Conservation (phyloP, 2,329 filamentous ascomycete genomes). For the Curvularia hawaiiensis region DNA sequence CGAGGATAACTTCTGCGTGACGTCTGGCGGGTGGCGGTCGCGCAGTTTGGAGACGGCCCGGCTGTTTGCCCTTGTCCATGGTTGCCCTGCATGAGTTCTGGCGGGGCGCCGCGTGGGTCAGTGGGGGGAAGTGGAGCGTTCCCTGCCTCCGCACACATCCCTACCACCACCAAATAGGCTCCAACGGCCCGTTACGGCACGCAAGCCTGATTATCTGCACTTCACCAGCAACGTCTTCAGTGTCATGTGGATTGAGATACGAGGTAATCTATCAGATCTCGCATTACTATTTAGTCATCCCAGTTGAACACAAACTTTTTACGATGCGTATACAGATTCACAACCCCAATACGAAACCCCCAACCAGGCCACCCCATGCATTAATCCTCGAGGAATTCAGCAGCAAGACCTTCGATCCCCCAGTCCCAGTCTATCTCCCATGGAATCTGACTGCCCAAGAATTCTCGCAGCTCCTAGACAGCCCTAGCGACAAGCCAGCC, state of each 20-base stretch:
- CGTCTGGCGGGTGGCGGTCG: conserved; percentile 10
- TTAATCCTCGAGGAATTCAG: conserved; percentile 8
- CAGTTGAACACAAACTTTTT: no score
- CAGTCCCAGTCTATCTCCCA: conserved; percentile 51
- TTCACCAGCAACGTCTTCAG: background rate
- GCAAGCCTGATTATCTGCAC: background rate
- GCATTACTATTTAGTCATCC: background rate
- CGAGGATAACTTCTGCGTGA: background rate
- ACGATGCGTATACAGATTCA: background rate
- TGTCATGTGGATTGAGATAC: background rate
- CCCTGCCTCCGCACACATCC: conserved; percentile 1
- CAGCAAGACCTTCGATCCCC: conserved; percentile 28
- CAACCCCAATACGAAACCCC: background rate
- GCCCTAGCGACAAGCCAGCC: conserved; percentile 10
- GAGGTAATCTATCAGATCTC: background rate
- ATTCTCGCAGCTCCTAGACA: conserved; percentile 16
- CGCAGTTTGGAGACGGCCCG: conserved; percentile 5
- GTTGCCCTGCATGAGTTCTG: conserved; percentile 7
- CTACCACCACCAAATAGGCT: background rate
- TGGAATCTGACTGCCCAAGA: conserved; percentile 49
- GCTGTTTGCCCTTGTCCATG: conserved; percentile 4
- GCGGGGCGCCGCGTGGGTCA: conserved; percentile 41
- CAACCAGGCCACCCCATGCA: background rate
- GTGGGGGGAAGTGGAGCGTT: conserved; percentile 5
- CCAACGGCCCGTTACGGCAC: background rate